phyloP scores from a whole-genome alignment of 1,139 yeast species.

The Scheffersomyces parashehatae region DNA sequence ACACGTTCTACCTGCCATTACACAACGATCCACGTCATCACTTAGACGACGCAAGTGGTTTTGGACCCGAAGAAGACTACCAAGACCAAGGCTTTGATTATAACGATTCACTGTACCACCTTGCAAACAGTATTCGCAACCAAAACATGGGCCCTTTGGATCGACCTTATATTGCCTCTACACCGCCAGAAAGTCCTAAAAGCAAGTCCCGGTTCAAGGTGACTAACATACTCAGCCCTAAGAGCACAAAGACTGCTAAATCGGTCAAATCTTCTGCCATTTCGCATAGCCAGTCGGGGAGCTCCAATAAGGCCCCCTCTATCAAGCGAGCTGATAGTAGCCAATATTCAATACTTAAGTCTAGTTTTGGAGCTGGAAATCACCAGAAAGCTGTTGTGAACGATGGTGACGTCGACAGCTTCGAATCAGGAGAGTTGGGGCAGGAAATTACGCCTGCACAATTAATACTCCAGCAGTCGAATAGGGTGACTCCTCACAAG shows the following conservation, averaged over 20 bases:
- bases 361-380: background rate
- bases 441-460: slow-evolving; percentile 42
- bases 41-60: background rate
- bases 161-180: background rate
- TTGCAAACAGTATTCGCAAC: slow-evolving; percentile 1
- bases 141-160: background rate
- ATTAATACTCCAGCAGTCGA: slow-evolving; percentile 19
- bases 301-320: background rate
- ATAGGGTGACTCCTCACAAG: slow-evolving; percentile 5
- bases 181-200: no score
- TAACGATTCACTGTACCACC: slow-evolving; percentile 1
- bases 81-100: background rate
- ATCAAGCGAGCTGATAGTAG: background rate
- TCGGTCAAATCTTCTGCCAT: background rate
- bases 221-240: no score
- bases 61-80: slow-evolving; percentile 1
- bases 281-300: background rate
- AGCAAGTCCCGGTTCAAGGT: no score
- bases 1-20: slow-evolving; percentile 1
- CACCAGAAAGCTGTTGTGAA: background rate
- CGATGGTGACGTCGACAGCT: slow-evolving; percentile 1
- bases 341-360: background rate
- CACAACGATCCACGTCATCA: background rate
- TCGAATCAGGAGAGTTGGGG: slow-evolving; percentile 33
- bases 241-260: no score